These are phyloP conservation scores for Xylariaceae sp. DNA, from an alignment of 2,329 filamentous ascomycete species.

Conservation along the genomic window DNA sequence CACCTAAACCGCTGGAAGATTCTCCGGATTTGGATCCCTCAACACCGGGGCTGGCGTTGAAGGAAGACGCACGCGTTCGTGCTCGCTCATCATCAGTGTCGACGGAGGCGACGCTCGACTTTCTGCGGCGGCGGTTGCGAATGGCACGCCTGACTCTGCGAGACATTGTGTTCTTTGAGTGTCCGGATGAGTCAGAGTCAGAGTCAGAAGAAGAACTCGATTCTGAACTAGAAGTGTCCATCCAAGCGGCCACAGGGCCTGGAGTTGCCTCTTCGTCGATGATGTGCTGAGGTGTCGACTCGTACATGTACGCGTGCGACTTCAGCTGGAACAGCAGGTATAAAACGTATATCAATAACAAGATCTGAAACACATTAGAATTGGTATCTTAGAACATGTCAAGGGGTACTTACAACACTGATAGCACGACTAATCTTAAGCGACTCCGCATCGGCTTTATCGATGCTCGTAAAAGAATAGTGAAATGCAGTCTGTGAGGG, in stretches of 20 bases:
- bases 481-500: conserved; percentile 77
- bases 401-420: conserved; percentile 63
- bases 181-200: conserved; percentile 68
- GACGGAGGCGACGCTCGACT: conserved; percentile 71
- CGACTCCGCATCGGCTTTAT: conserved; percentile 65
- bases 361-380: conserved; percentile 47
- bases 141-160: conserved; percentile 76
- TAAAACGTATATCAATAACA: conserved; percentile 77
- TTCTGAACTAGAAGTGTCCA: conserved; percentile 67
- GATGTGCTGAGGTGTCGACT: conserved; percentile 86
- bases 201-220: conserved; percentile 56
- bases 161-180: conserved; percentile 61
- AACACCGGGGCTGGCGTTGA: conserved; percentile 34
- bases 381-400: background rate
- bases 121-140: conserved; percentile 67
- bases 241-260: conserved; percentile 76
- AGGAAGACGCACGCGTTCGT: conserved; percentile 40
- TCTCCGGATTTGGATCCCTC: conserved; percentile 42
- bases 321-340: conserved; percentile 91
- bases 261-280: conserved; percentile 90
- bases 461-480: conserved; percentile 69
- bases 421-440: conserved; percentile 86
- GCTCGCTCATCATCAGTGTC: conserved; percentile 45
- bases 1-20: conserved; percentile 34
- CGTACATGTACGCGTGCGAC: conserved; percentile 87